Percentiles rank a stretch among this genome's conserved stretches.
Conservation (phyloP, 2,329 filamentous ascomycete species). For the Neodidymelliopsis sp. region DNA sequence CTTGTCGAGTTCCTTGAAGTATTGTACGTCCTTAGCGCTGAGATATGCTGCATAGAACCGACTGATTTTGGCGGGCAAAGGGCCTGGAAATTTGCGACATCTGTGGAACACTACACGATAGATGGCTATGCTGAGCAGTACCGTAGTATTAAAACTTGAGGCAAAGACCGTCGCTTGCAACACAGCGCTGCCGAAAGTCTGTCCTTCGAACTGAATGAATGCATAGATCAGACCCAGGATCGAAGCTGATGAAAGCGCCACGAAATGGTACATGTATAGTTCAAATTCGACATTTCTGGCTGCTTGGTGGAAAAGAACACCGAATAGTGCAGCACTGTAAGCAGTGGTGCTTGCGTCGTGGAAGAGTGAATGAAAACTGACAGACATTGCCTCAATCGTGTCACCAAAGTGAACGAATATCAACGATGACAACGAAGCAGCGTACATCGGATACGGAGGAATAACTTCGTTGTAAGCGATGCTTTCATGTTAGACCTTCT, state of each 20-base stretch:
- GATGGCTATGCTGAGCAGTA: slow-evolving; percentile 29
- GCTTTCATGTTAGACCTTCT: neutral
- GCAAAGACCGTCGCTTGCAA: slow-evolving; percentile 16
- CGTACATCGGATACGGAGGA: neutral
- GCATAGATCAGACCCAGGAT: slow-evolving; percentile 23
- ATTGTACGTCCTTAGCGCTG: slow-evolving; percentile 37
- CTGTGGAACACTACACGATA: slow-evolving; percentile 40
- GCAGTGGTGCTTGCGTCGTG: slow-evolving; percentile 4
- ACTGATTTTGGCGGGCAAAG: slow-evolving; percentile 31
- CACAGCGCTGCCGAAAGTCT: slow-evolving; percentile 11
- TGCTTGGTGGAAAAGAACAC: slow-evolving; percentile 28
- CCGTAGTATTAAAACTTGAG: slow-evolving; percentile 21
- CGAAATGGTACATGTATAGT: slow-evolving; percentile 34
- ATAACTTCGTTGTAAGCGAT: neutral
- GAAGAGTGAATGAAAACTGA: neutral
- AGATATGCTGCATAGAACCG: slow-evolving; percentile 38
- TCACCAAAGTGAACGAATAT: neutral
- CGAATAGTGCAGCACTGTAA: slow-evolving; percentile 18
- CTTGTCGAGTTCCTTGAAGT: slow-evolving; percentile 37
- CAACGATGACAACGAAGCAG: neutral
- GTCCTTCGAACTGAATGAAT: slow-evolving; percentile 1
- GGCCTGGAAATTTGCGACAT: slow-evolving; percentile 35
- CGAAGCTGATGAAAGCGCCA: slow-evolving; percentile 17
- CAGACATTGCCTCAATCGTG: neutral
- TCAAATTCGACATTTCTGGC: slow-evolving; percentile 33